Evolutionary conservation across 352 stramenopile species (phyloP).

Genomic region (Phytophthora sp.): DNA sequence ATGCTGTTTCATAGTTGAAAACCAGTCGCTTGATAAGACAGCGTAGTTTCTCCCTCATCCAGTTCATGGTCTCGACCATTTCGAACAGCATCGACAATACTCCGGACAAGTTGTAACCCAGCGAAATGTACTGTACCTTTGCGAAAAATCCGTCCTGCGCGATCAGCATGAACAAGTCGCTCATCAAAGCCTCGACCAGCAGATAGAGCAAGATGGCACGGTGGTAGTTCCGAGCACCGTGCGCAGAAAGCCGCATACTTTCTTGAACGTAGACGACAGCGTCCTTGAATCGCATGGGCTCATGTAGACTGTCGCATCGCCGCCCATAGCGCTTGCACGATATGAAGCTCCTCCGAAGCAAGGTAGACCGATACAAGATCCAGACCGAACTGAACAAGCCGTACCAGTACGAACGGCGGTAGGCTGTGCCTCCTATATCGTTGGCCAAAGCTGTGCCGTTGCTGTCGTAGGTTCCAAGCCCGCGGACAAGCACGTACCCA

Average conservation of each 20-base stretch:
- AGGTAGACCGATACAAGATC: constrained; percentile 31
- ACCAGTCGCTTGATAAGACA: constrained; percentile 35
- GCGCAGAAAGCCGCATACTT: constrained; percentile 32
- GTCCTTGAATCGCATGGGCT: constrained; percentile 30
- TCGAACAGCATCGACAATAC: constrained; percentile 40
- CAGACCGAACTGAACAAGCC: constrained; percentile 29
- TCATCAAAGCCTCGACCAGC: constrained; percentile 38
- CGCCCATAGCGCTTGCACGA: constrained; percentile 28
- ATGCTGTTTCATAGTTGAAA: constrained; percentile 40
- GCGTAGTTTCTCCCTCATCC: constrained; percentile 24
- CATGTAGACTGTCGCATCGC: constrained; percentile 25
- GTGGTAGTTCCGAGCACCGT: constrained; percentile 35
- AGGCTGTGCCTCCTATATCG: constrained; percentile 19
- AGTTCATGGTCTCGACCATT: constrained; percentile 33
- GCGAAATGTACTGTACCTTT: constrained; percentile 42
- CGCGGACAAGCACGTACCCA: constrained; percentile 33
- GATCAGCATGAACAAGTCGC: constrained; percentile 40
- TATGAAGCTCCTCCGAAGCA: constrained; percentile 31
- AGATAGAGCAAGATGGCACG: constrained; percentile 29
- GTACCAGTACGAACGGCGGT: constrained; percentile 36
- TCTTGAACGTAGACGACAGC: constrained; percentile 34
- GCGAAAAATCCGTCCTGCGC: constrained; percentile 37
- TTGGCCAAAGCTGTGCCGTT: constrained; percentile 30
- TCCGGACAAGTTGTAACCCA: constrained; percentile 40
- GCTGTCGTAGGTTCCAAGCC: constrained; percentile 36